Conservation (phyloP, 2,329 filamentous ascomycete genomes). For the Botrytis elliptica region DNA sequence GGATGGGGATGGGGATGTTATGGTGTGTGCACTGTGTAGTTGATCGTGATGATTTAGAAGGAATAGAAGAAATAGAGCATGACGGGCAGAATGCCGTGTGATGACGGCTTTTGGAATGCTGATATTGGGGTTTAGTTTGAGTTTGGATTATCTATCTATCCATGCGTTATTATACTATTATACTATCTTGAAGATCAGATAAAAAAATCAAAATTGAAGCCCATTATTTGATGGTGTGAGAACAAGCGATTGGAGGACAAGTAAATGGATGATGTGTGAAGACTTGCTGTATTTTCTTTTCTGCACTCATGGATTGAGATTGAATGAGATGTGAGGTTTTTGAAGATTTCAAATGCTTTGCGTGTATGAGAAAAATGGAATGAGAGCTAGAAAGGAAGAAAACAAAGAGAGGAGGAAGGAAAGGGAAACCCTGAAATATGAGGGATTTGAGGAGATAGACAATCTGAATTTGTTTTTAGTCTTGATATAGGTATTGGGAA, state of each 20-base stretch:
- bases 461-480: background rate
- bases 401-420: background rate
- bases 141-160: background rate
- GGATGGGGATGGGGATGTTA: background rate
- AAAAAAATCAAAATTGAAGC: no score
- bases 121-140: background rate
- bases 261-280: rapidly evolving
- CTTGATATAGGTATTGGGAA: background rate
- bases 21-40: no score
- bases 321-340: no score
- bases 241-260: no score
- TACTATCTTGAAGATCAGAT: no score
- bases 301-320: no score
- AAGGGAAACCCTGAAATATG: background rate
- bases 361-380: background rate
- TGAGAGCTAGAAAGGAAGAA: background rate
- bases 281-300: no score
- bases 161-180: no score
- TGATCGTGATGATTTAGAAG: no score
- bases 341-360: background rate
- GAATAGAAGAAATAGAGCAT: background rate
- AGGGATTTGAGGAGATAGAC: rapidly evolving
- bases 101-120: rapidly evolving
- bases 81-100: background rate
- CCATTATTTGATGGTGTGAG: no score